These are phyloP conservation scores for Passiflora organensis DNA, from an alignment of 345 rosid species.

Conservation along the genomic window DNA sequence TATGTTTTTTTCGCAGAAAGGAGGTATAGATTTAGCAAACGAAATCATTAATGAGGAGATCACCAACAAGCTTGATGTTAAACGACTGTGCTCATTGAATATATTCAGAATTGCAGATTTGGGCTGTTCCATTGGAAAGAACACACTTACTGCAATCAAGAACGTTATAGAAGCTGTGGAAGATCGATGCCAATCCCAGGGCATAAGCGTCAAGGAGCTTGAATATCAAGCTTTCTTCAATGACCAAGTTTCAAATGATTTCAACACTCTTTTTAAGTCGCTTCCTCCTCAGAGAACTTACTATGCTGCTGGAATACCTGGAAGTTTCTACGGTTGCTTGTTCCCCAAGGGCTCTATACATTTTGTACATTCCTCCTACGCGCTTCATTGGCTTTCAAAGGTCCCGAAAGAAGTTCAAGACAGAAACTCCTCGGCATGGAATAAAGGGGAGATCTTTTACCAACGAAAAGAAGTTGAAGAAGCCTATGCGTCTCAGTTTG, in stretches of 20 bases:
- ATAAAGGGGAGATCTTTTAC: constrained; percentile 15
- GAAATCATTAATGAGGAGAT: not conserved
- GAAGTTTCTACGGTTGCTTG: constrained; percentile 26
- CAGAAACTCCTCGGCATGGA: constrained; percentile 19
- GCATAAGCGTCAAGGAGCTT: not conserved
- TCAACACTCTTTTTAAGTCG: constrained; percentile 34
- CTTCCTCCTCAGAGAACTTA: constrained; percentile 8
- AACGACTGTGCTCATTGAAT: not conserved
- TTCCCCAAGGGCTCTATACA: constrained; percentile 23
- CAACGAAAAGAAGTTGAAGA: constrained; percentile 10
- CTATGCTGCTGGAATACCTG: constrained; percentile 27
- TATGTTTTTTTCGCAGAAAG: constrained; percentile 1
- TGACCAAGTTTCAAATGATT: constrained; percentile 30
- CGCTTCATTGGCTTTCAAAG: constrained; percentile 34
- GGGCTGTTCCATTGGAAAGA: not conserved
- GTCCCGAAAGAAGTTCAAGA: constrained; percentile 13
- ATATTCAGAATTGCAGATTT: constrained; percentile 1
- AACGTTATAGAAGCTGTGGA: constrained; percentile 1
- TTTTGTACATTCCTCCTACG: constrained; percentile 13
- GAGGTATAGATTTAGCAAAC: not conserved
- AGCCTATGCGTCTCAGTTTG: constrained; percentile 24
- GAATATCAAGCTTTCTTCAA: constrained; percentile 28
- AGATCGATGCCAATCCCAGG: not conserved
- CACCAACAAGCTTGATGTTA: not conserved
- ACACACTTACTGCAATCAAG: not conserved